These are phyloP conservation scores for Kwoniella botswanensis DNA, from an alignment of 768 basidiomycete species.

Conservation along the genomic window DNA sequence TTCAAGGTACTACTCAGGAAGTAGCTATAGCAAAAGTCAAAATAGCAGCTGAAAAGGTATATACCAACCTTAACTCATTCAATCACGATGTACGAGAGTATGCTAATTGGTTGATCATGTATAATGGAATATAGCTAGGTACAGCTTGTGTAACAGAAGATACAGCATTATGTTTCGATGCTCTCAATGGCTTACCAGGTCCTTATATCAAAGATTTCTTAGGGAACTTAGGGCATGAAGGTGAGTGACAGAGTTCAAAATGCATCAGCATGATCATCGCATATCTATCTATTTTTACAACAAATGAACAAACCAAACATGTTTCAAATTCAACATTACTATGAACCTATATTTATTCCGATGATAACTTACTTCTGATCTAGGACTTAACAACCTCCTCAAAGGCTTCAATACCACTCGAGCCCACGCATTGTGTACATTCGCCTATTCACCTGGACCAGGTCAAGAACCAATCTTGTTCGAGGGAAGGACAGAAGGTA, in stretches of 20 bases:
- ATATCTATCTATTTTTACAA: background rate
- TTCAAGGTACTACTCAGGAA: conserved; percentile 90
- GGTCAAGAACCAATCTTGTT: conserved; percentile 77
- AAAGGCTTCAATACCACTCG: conserved; percentile 74
- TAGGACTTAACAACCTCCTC: conserved; percentile 81
- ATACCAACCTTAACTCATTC: conserved; percentile 7
- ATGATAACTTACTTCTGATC: conserved; percentile 3
- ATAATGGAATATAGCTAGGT: conserved; percentile 39
- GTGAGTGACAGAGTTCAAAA: conserved; percentile 57
- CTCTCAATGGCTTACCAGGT: conserved; percentile 87
- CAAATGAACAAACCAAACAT: background rate
- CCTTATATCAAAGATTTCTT: conserved; percentile 98
- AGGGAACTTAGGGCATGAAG: conserved; percentile 79
- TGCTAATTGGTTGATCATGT: no score
- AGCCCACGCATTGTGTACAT: conserved; percentile 92
- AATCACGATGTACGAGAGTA: no score
- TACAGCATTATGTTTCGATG: conserved; percentile 89
- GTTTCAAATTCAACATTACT: no score
- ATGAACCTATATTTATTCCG: background rate
- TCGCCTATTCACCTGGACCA: conserved; percentile 86
- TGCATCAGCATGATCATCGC: background rate
- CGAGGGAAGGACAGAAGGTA: conserved; percentile 85
- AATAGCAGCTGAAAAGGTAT: conserved; percentile 78
- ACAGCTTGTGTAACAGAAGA: conserved; percentile 66
- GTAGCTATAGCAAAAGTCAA: conserved; percentile 86